Evolutionary conservation across 2,329 filamentous ascomycete genomes (phyloP).

Genomic region (Cordyceps javanica): DNA sequence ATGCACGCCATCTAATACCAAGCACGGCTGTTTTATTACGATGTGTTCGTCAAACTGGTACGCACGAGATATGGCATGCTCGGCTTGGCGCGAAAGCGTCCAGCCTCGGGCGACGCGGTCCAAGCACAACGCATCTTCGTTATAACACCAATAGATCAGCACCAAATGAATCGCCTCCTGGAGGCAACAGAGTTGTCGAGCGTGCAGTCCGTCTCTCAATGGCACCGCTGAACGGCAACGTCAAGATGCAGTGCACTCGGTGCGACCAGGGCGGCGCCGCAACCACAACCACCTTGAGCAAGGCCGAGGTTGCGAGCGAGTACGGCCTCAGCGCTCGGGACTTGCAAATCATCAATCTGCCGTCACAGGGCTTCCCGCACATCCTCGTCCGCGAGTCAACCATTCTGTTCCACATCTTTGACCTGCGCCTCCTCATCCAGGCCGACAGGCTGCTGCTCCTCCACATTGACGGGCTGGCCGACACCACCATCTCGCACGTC

Average conservation of each 20-base stretch:
- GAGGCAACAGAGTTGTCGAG: not conserved
- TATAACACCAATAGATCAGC: not conserved
- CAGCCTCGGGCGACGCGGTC: not conserved
- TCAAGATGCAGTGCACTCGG: slow-evolving; percentile 7
- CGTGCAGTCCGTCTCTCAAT: not conserved
- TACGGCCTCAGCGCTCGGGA: slow-evolving; percentile 21
- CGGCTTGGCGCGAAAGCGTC: not conserved
- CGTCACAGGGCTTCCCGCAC: slow-evolving; percentile 27
- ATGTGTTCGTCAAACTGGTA: not conserved
- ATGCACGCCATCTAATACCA: not conserved
- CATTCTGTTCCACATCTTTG: slow-evolving; percentile 29
- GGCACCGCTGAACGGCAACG: slow-evolving; percentile 9
- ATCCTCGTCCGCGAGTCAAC: slow-evolving; percentile 26
- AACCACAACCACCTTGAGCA: slow-evolving; percentile 12
- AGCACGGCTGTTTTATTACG: not conserved
- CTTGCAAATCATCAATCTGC: slow-evolving; percentile 27
- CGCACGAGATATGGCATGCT: not conserved
- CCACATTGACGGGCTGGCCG: slow-evolving; percentile 16
- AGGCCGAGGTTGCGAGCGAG: slow-evolving; percentile 11
- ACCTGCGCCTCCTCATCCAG: slow-evolving; percentile 29
- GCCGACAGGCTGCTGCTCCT: slow-evolving; percentile 25
- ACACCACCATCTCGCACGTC: slow-evolving; percentile 2
- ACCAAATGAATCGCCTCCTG: not conserved
- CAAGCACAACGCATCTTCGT: not conserved
- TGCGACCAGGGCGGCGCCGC: slow-evolving; percentile 1